These are phyloP conservation scores for Phoenix roebelenii DNA, from an alignment of 176 grass and related monocot species.

Conservation along the genomic window DNA sequence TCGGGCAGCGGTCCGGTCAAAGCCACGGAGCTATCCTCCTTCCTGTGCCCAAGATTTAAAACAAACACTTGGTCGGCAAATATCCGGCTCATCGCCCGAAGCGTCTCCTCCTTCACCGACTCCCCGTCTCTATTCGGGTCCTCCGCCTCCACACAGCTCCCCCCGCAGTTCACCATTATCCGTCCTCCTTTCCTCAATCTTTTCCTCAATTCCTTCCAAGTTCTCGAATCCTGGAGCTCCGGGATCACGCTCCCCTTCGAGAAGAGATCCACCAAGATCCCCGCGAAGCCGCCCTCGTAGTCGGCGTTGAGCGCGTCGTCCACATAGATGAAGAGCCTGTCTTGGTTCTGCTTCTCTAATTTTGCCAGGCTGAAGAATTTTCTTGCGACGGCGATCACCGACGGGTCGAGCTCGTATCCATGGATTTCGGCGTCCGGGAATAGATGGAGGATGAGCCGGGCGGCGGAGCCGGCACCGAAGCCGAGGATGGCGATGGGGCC, in stretches of 20 bases:
- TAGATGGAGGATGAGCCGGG: conserved; percentile 48
- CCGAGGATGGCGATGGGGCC: conserved; percentile 51
- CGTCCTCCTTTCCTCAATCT: conserved; percentile 34
- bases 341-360: conserved; percentile 40
- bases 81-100: conserved; percentile 33
- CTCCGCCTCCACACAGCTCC: conserved; percentile 66
- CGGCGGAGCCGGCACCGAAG: conserved; percentile 71
- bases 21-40: conserved; percentile 55
- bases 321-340: conserved; percentile 34
- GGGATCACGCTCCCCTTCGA: conserved; percentile 59
- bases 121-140: conserved; percentile 43
- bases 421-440: conserved; percentile 44
- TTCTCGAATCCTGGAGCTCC: conserved; percentile 47
- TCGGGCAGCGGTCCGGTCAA: conserved; percentile 32
- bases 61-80: conserved; percentile 50
- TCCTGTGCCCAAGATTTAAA: conserved; percentile 25
- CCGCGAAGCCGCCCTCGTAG: conserved; percentile 37
- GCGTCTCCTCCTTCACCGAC: conserved; percentile 49
- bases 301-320: conserved; percentile 46
- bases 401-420: conserved; percentile 68
- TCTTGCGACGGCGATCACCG: conserved; percentile 51
- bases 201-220: conserved; percentile 34
- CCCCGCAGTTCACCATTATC: conserved; percentile 77
- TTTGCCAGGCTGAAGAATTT: conserved; percentile 63
- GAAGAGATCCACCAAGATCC: conserved; percentile 70